Percentiles rank a stretch among this genome's conserved stretches.
Evolutionary conservation across 2,329 filamentous ascomycete species (phyloP).

Genomic region (Apiospora rasikravindrae): DNA sequence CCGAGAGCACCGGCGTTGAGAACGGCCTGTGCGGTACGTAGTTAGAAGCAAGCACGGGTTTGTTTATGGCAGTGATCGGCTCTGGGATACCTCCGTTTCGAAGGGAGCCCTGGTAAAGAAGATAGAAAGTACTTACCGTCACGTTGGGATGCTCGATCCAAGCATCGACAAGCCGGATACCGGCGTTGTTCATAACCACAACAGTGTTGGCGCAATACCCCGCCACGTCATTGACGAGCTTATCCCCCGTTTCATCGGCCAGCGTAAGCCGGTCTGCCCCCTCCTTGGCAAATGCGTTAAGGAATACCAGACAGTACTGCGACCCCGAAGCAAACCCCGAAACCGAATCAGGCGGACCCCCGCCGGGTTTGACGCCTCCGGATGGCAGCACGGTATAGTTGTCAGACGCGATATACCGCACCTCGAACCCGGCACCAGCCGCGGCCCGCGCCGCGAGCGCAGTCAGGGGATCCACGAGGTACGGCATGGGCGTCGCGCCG

Average conservation of each 20-base stretch:
- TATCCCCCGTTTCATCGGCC: conserved; percentile 45
- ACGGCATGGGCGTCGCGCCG: conserved; percentile 55
- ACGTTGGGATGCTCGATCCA: conserved; percentile 64
- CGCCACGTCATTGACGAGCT: conserved; percentile 63
- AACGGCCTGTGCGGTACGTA: conserved; percentile 46
- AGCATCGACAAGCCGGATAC: conserved; percentile 62
- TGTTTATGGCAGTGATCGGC: too few species aligned
- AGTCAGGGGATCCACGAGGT: conserved; percentile 58
- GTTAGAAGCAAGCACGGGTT: background rate
- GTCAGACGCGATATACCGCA: conserved; percentile 54
- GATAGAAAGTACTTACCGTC: conserved; percentile 44
- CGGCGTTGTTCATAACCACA: conserved; percentile 68
- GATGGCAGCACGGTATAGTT: conserved; percentile 20
- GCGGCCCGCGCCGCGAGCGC: conserved; percentile 51
- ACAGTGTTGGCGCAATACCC: conserved; percentile 70
- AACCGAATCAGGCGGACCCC: background rate
- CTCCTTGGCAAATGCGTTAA: conserved; percentile 69
- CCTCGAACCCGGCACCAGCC: conserved; percentile 41
- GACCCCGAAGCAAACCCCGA: conserved; percentile 23
- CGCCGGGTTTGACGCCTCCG: background rate
- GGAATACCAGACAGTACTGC: conserved; percentile 61
- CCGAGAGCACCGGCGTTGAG: conserved; percentile 65
- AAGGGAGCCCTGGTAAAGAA: too few species aligned
- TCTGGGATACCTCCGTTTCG: too few species aligned
- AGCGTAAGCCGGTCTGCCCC: conserved; percentile 30